phyloP scores from a whole-genome alignment of 805 yeast genomes.

The Candida odintsovae region DNA sequence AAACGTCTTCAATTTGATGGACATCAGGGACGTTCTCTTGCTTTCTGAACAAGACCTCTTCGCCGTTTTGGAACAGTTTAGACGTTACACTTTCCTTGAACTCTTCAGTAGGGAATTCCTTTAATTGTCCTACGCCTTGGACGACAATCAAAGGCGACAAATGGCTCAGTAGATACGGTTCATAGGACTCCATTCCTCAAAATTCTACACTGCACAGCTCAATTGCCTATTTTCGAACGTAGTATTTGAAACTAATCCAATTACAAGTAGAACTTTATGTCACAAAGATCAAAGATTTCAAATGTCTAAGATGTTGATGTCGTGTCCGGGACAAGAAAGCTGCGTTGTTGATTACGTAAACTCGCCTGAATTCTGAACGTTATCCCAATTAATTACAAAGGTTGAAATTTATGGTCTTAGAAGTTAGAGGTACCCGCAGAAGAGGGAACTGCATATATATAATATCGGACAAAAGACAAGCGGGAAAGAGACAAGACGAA shows the following conservation, averaged over 20 bases:
- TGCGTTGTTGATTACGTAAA: not conserved
- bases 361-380: no score
- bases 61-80: not conserved
- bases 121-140: conserved; percentile 33
- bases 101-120: conserved; percentile 4
- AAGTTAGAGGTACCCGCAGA: no score
- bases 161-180: conserved; percentile 27
- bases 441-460: no score
- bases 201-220: no score
- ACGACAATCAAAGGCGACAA: conserved; percentile 35
- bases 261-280: no score
- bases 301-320: not conserved
- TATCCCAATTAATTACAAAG: no score
- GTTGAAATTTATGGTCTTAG: no score
- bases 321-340: not conserved
- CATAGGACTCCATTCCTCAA: conserved; percentile 35
- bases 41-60: conserved; percentile 11
- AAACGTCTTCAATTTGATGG: conserved; percentile 17
- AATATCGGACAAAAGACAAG: no score
- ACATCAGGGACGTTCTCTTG: conserved; percentile 3
- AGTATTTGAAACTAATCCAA: no score
- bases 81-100: not conserved
- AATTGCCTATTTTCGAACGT: no score
- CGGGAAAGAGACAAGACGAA: no score
- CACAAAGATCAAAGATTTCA: not conserved